Evolutionary conservation across 768 basidiomycete genomes (phyloP), one percentile per base, ranked within the genome.

Genomic region (Postia placenta): DNA sequence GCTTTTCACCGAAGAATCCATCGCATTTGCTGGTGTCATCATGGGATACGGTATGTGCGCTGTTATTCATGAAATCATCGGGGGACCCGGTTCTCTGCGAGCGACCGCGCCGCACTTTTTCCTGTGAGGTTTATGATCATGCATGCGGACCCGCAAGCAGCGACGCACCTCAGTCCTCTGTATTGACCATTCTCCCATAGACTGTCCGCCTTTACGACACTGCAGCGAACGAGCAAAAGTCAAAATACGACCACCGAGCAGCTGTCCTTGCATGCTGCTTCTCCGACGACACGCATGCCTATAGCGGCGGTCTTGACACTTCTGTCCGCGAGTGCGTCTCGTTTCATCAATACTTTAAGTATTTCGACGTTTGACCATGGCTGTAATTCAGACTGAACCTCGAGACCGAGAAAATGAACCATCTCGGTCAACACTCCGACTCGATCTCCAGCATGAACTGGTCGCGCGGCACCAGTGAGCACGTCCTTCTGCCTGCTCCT

Each of bases 191-290:
- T 7, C 15, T 33, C 30, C 15, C 24, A 7, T 59, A 88, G 89
- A 70, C 79, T 62, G 62, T 87, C 62, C 54, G 83, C 60, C 60
- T 80, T 57, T 71, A 85, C 70, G 67, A 81, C 56, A 56, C 81
- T 58, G 55, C 55, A 2, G 64, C 78, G 24, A 83, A 81, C 59
- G 80, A 84, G 48, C 76, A 79, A 57, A 83, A 83, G 57, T 76
- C 80, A n/a, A 91, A 89, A 56, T 91, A 89, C 58, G 86, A 92
- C 39, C 88, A 95, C 51, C 80, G 90, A 17, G 92, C 92, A 4
- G 88, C 93, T 0, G 85, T 97, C 9, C 74, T 98, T n/a, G 78
- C 86, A 1, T 86, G 86, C 54, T 73, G 80, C 47, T 98, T 92
- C 64, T 75, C 71, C 1, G 84, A 88, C 50, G 74, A 71, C 1